Evolutionary conservation across 495 filamentous ascomycete genomes (phyloP).

Genomic region (Xylaria palmicola): DNA sequence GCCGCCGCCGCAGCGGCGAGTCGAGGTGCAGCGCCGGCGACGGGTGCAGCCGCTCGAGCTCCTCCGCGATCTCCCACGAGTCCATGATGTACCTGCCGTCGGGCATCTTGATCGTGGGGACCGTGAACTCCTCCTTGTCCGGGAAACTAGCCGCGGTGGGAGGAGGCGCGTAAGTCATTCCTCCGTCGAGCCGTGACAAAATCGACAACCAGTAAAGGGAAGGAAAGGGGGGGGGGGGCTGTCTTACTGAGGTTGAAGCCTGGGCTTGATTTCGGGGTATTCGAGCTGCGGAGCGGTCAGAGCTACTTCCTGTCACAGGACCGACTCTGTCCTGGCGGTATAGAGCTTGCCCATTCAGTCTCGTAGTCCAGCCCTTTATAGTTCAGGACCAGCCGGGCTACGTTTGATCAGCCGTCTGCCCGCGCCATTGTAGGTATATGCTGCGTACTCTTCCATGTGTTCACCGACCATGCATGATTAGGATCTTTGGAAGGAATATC

Average conservation of each 20-base stretch:
- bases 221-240: not conserved
- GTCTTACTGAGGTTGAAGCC: slow-evolving; percentile 44
- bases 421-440: not conserved
- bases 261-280: slow-evolving; percentile 58
- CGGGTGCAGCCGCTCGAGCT: slow-evolving; percentile 54
- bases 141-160: too few species aligned
- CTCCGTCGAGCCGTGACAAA: too few species aligned
- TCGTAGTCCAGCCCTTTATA: slow-evolving; percentile 62
- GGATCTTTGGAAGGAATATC: slow-evolving; percentile 54
- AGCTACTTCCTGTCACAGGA: not conserved
- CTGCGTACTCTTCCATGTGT: slow-evolving; percentile 61
- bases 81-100: slow-evolving; percentile 59
- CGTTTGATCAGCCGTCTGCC: not conserved
- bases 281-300: slow-evolving; percentile 34
- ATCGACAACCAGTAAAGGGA: not conserved
- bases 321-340: not conserved
- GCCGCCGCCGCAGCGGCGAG: slow-evolving; percentile 34
- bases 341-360: slow-evolving; percentile 55
- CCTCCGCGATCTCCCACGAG: slow-evolving; percentile 48
- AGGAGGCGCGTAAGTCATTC: slow-evolving; percentile 33
- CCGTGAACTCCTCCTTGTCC: slow-evolving; percentile 43
- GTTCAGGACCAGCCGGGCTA: slow-evolving; percentile 60
- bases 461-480: slow-evolving; percentile 53
- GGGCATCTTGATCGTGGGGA: slow-evolving; percentile 52
- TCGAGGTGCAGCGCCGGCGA: slow-evolving; percentile 52